Percentiles rank a stretch among this genome's conserved stretches.
phyloP scores from a whole-genome alignment of 2,329 filamentous ascomycete species.

The Lachnellula occidentalis region DNA sequence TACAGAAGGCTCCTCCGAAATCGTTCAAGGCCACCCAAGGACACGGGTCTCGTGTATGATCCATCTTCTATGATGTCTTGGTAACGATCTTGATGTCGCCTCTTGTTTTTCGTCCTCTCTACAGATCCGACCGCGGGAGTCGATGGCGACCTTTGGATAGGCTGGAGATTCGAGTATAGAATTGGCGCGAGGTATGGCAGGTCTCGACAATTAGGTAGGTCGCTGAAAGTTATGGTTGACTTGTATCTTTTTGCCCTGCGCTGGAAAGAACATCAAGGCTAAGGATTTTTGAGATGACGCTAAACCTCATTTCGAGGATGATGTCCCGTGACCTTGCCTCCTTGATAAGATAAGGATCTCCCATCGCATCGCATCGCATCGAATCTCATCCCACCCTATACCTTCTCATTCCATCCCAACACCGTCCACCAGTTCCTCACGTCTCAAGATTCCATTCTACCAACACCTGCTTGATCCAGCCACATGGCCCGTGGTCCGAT shows the following conservation, averaged over 20 bases:
- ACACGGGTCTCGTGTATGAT: conserved; percentile 95
- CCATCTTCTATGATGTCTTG: conserved; percentile 51
- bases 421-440: no score
- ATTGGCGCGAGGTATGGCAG: background rate
- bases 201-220: background rate
- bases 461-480: no score
- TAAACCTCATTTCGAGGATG: no score
- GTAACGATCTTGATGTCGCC: background rate
- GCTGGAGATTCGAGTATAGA: background rate
- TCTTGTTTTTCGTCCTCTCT: background rate
- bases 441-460: no score
- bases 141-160: background rate
- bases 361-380: no score
- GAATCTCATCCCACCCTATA: no score
- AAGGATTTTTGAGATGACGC: no score
- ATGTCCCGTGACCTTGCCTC: no score
- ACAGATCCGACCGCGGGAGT: background rate
- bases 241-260: background rate
- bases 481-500: no score
- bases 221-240: background rate
- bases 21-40: conserved; percentile 96
- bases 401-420: no score
- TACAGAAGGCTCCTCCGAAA: conserved; percentile 93
- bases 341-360: no score
- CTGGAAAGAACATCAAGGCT: background rate